These are phyloP conservation scores for Boletus smithii DNA, from an alignment of 1,284 basidiomycete species.

Conservation along the genomic window DNA sequence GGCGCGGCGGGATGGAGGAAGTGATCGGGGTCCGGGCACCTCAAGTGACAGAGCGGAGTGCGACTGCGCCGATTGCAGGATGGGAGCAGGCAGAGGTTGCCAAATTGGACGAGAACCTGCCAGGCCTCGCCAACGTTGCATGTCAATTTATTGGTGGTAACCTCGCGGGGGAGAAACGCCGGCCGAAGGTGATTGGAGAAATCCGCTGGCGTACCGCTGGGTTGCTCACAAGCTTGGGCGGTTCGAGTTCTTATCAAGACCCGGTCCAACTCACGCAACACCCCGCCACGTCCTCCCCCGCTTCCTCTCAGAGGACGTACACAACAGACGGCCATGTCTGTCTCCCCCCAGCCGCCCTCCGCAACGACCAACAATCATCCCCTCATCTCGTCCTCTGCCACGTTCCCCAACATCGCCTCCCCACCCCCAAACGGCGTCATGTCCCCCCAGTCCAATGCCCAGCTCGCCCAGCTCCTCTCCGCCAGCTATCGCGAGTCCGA, in stretches of 20 bases:
- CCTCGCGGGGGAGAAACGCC: conserved; percentile 30
- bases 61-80: conserved; percentile 21
- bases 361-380: not conserved
- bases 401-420: not conserved
- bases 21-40: conserved; percentile 19
- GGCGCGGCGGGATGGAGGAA: conserved; percentile 20
- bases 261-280: not conserved
- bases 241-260: conserved; percentile 18
- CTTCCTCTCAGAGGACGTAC: not conserved
- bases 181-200: conserved; percentile 19
- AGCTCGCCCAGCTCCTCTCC: conserved; percentile 56
- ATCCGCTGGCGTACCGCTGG: conserved; percentile 22
- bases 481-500: conserved; percentile 52
- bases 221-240: conserved; percentile 4
- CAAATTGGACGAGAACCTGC: conserved; percentile 10
- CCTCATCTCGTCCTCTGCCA: not conserved
- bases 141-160: conserved; percentile 19
- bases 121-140: conserved; percentile 33
- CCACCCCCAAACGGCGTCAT: conserved; percentile 16
- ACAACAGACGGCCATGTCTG: conserved; percentile 15
- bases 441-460: conserved; percentile 37
- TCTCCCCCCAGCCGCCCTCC: conserved; percentile 22
- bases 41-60: conserved; percentile 5
- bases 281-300: conserved; percentile 1
- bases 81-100: conserved; percentile 4